Base-by-base conservation (phyloP, 352 stramenopile species). In the Phytophthora uliginosa region DNA sequence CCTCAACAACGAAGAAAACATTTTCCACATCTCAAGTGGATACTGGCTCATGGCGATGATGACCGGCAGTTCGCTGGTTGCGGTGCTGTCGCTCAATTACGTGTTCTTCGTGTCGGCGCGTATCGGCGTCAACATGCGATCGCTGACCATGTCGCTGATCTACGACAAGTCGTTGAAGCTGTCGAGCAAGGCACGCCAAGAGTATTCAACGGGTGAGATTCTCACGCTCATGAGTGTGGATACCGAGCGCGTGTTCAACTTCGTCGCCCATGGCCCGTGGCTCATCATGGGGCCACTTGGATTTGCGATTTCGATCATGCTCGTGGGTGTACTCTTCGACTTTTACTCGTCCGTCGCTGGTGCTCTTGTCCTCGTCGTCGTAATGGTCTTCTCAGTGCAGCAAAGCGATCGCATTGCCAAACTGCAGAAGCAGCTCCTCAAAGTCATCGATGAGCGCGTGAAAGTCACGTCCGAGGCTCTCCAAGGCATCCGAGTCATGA, bases 401-500 rank as follows among this genome's bases (percentile, higher is more conserved):
- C 58, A 71, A 42, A 57, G 55, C 15, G 58, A 66, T 20, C 54
- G 65, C 3, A 73, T 74, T n/a, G 76, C 68, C 2, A 50, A 45
- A 2, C 13, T 71, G 10, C 76, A 78, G 47, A 60, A 48, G 8
- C 24, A 40, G 13, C 50, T 81, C 0, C 56, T 81, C 0, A 38
- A 69, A 26, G 58, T 79, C 13, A 90, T 97, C 5, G 78, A 81
- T 12, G 74, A 91, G 15, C 84, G 96, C 6, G 91, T 99, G 10
- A 97, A 98, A 71, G 84, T 98, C 62, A 95, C 95, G 34, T 98
- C 95, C 53, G 95, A 98, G 74, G 88, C 96, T 28, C 78, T 99
- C 1, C 73, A 89, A 18, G 95, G 94, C 1, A 95, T 98, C 42
- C 79, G 91, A 28, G 89, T 90, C 59, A 84, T 98, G 50, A 98